Percentiles rank a stretch among this genome's conserved stretches.
Evolutionary conservation across 2,329 filamentous ascomycete species (phyloP).

Genomic region (Xylaria sp.): DNA sequence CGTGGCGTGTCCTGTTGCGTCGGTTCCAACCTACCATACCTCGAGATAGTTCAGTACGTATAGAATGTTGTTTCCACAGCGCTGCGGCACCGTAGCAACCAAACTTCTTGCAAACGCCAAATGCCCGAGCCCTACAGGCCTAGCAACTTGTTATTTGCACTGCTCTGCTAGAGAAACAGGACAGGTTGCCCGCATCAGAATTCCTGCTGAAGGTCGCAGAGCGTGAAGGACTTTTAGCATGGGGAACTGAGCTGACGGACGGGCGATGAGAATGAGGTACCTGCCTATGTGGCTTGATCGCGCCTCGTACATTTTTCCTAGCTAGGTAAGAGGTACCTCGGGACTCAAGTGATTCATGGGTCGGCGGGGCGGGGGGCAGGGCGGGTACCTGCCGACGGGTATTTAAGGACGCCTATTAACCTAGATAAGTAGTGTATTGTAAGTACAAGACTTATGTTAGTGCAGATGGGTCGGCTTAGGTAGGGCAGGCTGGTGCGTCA

Average conservation of each 20-base stretch:
- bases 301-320: conserved; percentile 15
- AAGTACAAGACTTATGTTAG: no score
- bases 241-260: conserved; percentile 2
- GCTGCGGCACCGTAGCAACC: conserved; percentile 10
- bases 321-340: neutral
- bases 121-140: neutral
- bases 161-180: conserved; percentile 3
- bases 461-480: no score
- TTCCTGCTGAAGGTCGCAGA: neutral
- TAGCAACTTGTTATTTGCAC: neutral
- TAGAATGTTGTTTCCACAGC: neutral
- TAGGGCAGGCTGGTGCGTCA: no score
- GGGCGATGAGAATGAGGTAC: conserved; percentile 15
- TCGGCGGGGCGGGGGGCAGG: conserved; percentile 20
- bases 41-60: conserved; percentile 7
- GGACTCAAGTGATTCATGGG: no score
- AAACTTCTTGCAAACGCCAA: neutral
- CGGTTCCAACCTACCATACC: conserved; percentile 15
- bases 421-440: neutral
- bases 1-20: neutral
- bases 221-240: neutral
- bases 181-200: conserved; percentile 3
- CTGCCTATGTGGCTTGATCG: conserved; percentile 31
- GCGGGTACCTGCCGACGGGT: conserved; percentile 29
- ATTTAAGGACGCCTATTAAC: conserved; percentile 9